Evolutionary conservation across 148 eudicot species (phyloP), one percentile per base, ranked within the genome.

Genomic region (Rhododendron henanense): DNA sequence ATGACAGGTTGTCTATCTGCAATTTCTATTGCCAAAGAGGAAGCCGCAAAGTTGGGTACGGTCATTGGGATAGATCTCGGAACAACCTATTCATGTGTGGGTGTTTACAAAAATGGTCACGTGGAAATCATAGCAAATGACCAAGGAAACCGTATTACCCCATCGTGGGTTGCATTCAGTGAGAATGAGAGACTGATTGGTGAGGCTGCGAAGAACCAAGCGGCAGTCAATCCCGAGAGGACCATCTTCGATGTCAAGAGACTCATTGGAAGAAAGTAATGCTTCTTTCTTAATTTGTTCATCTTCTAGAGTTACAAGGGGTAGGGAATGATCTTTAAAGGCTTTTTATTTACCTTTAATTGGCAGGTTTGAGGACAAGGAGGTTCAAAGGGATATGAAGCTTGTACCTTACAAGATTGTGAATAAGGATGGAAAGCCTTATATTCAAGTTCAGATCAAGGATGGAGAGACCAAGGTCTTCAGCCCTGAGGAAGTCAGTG

Each of bases 61-160:
- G 91, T 88, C 67, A 90, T 90, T 44, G 91, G 91, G 44, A 90
- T 90, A 74, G 91, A 90, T 45, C 87, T 90, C 14, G 91, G 91
- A 10, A 89, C 91, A 55, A 89, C 91, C 18, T 89, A 89, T 81
- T 89, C 91, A 16, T 90, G 91, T 86, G 91, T 90, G 13, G 91
- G 91, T 81, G 91, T 90, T 80, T 90, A 88, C 81, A 88, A 86
- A 74, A 88, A 90, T 55, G 90, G 90, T 53, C 90, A 86, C 77
- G 91, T 90, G 35, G 91, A 90, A 84, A 90, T 90, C 53, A 90
- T 90, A 88, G 91, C 90, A 8, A 90, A 90, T 78, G 91, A 90
- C 84, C 91, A 90, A 84, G 91, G 91, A 83, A 90, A 90, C 81
- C 88, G 91, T 61, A 90, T 88, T 44, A 90, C 91, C 69, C 91